These are phyloP conservation scores for Leccinellum luteum DNA, from an alignment of 768 basidiomycete genomes.

Conservation along the genomic window DNA sequence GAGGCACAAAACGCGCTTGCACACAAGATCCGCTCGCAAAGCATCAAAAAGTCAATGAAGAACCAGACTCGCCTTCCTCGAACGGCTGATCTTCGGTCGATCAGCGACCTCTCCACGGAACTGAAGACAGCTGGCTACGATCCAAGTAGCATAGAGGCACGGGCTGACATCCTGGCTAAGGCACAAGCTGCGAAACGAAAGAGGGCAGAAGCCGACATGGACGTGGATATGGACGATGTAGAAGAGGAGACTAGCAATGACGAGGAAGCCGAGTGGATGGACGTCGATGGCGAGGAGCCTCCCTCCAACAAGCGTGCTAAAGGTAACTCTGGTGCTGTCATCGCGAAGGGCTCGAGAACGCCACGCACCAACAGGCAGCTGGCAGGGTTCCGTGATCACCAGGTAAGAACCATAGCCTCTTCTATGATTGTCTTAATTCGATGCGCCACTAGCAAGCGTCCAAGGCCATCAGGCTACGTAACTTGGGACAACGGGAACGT, in stretches of 20 bases:
- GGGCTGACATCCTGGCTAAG: slow-evolving; percentile 83
- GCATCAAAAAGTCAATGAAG: slow-evolving; percentile 83
- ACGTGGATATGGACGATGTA: slow-evolving; percentile 58
- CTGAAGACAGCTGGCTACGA: slow-evolving; percentile 89
- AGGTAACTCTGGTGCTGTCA: slow-evolving; percentile 56
- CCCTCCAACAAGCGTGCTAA: slow-evolving; percentile 61
- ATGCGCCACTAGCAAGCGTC: slow-evolving; percentile 60
- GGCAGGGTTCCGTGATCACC: slow-evolving; percentile 75
- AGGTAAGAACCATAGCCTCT: slow-evolving; percentile 36
- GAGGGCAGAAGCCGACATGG: slow-evolving; percentile 48
- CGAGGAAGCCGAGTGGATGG: slow-evolving; percentile 51
- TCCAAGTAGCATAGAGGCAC: slow-evolving; percentile 81
- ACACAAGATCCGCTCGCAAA: slow-evolving; percentile 70
- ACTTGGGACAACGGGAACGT: slow-evolving; percentile 81
- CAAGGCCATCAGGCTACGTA: slow-evolving; percentile 78
- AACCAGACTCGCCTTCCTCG: slow-evolving; percentile 78
- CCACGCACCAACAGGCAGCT: slow-evolving; percentile 74
- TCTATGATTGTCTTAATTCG: background rate
- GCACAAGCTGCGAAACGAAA: slow-evolving; percentile 63
- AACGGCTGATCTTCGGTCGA: slow-evolving; percentile 63
- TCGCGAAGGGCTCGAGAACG: slow-evolving; percentile 46
- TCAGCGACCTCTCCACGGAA: slow-evolving; percentile 73
- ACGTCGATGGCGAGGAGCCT: slow-evolving; percentile 48
- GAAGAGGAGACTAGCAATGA: slow-evolving; percentile 34
- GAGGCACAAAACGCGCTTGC: slow-evolving; percentile 56